phyloP scores from a whole-genome alignment of 805 yeast genomes.

The Teunomyces gatunensis region DNA sequence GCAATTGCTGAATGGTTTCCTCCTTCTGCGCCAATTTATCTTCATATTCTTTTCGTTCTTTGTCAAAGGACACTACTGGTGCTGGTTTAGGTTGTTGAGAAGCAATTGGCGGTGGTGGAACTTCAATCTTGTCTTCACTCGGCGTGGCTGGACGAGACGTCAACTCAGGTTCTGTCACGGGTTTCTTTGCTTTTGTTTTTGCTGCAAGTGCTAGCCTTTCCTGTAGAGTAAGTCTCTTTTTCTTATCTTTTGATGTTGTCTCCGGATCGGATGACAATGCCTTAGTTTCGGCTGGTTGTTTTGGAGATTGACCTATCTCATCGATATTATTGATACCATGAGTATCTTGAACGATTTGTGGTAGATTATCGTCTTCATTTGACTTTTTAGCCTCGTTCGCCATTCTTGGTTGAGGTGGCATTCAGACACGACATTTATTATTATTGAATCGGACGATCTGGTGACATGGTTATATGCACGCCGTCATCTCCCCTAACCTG shows the following conservation, averaged over 20 bases:
- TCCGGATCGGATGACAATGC: not conserved
- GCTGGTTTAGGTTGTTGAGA: not conserved
- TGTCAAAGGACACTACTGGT: not conserved
- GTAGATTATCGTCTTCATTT: not conserved
- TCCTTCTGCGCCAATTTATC: constrained; percentile 40
- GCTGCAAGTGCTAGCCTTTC: constrained; percentile 87
- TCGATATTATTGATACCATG: not conserved
- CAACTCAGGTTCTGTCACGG: not conserved
- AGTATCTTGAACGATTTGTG: not conserved
- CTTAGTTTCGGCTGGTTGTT: not conserved
- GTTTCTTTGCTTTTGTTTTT: constrained; percentile 36
- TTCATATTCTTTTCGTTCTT: constrained; percentile 5
- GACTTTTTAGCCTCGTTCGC: not conserved
- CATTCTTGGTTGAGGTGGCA: not conserved
- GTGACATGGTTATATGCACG: not conserved
- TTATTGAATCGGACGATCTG: not conserved
- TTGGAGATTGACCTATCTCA: not conserved
- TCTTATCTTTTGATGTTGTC: constrained; percentile 15
- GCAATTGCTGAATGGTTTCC: constrained; percentile 57
- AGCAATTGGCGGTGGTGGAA: not conserved
- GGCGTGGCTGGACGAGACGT: not conserved
- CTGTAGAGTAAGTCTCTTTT: constrained; percentile 71
- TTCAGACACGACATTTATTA: not conserved
- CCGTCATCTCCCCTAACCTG: not conserved
- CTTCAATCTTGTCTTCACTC: not conserved